These are phyloP conservation scores for Backusella psychrophila DNA, from an alignment of 192 early-diverging fungal species.

Conservation along the genomic window DNA sequence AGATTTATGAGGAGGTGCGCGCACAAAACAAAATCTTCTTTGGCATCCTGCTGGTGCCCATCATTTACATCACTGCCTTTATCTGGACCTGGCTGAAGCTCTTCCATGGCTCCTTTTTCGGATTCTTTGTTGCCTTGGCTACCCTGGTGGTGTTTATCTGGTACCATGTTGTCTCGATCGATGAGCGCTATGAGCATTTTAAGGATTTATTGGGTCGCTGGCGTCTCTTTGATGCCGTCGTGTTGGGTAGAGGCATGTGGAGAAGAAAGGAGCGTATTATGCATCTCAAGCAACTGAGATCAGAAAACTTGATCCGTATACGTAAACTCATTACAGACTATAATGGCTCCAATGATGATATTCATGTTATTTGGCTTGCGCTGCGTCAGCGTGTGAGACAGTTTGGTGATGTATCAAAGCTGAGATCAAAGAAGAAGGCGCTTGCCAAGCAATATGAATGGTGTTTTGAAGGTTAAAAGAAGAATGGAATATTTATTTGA, in stretches of 20 bases:
- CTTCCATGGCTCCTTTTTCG: constrained; percentile 36
- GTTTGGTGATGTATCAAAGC: constrained; percentile 16
- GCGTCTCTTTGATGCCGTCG: constrained; percentile 41
- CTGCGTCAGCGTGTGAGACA: constrained; percentile 18
- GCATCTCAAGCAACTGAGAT: constrained; percentile 27
- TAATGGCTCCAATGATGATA: constrained; percentile 16
- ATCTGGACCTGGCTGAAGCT: constrained; percentile 36
- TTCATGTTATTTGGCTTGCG: constrained; percentile 22
- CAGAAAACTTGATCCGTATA: constrained; percentile 12
- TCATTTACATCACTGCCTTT: constrained; percentile 37
- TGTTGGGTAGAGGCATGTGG: constrained; percentile 41
- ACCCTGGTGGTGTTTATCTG: constrained; percentile 36
- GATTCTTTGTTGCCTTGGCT: constrained; percentile 26
- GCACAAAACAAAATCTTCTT: constrained; percentile 49
- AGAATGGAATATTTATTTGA: neutral
- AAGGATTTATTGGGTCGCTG: constrained; percentile 38
- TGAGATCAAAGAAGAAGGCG: neutral
- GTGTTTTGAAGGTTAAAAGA: constrained; percentile 28
- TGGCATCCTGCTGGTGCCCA: constrained; percentile 28
- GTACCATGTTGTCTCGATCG: constrained; percentile 43
- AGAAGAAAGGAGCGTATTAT: constrained; percentile 26
- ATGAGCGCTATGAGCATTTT: constrained; percentile 35
- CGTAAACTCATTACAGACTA: constrained; percentile 15
- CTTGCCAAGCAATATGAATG: constrained; percentile 32
- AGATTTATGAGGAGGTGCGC: constrained; percentile 43